These are phyloP conservation scores for Cyphellophora attinorum DNA, from an alignment of 2,329 filamentous ascomycete species.

Conservation along the genomic window DNA sequence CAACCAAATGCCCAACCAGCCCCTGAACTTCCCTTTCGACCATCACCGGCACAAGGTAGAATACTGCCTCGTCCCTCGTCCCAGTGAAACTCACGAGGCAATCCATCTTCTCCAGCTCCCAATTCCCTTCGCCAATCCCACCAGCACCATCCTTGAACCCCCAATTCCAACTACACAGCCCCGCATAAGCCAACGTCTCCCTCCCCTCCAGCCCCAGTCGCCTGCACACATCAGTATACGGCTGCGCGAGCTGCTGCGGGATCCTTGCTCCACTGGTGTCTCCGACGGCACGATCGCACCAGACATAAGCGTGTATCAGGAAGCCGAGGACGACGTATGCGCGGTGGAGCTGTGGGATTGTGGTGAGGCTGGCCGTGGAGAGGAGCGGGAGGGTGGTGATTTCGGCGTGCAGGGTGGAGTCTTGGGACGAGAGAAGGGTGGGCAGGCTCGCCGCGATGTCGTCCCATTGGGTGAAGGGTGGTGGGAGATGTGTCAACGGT, in stretches of 20 bases:
- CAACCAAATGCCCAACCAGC: background rate
- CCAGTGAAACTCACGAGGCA: background rate
- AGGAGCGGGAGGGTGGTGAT: background rate
- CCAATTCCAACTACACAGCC: background rate
- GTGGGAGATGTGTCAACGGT: background rate
- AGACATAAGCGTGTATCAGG: constrained; percentile 1
- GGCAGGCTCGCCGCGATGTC: background rate
- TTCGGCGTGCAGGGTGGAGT: background rate
- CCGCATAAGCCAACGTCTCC: background rate
- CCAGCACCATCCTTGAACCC: background rate
- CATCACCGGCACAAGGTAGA: background rate
- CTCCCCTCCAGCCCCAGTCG: background rate
- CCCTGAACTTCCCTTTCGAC: background rate
- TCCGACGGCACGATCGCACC: too few relatives aligned
- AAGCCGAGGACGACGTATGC: background rate
- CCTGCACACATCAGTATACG: background rate
- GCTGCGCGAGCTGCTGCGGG: background rate
- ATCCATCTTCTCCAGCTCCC: background rate
- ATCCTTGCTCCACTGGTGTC: background rate
- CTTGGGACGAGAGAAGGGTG: background rate
- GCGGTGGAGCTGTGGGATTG: background rate
- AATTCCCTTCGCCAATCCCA: background rate
- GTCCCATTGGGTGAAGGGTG: background rate
- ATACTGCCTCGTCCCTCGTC: background rate
- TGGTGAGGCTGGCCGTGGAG: background rate